Evolutionary conservation across 2,329 filamentous ascomycete species (phyloP), one percentile per base, ranked within the genome.

Genomic region (Acephala macrosclerotiorum): DNA sequence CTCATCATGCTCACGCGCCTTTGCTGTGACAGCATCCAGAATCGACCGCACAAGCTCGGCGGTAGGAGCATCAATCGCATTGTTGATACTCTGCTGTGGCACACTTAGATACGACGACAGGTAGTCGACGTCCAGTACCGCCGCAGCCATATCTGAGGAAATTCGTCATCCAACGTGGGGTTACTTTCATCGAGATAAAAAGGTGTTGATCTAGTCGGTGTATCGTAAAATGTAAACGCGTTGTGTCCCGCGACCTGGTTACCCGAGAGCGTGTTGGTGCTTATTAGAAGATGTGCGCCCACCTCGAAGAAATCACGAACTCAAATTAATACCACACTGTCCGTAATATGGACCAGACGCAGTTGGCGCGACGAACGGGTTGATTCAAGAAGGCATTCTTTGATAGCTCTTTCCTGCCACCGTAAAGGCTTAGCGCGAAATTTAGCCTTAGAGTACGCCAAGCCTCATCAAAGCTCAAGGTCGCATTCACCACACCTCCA

Each of bases 1-100:
- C 45, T 89, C 86, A 76, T 97, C 93, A 73, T 88, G 90, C 74
- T 97, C 93, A 73, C 90, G 91, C 40, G 92, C 93, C 78, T 96
- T 97, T 35, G 83, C 81, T 26, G 90, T 86, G 61, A 98, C 87
- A 29, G 91, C 90, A 68, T 87, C 84, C 47, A 99, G 85, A 60
- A 99, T 84, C 49, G 87, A 83, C 65, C 87, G 85, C 70, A 97
- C 91, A 29, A 97, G 87, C 14, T 96, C 93, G 68, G 85, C 82
- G 3, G 94, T 97, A 58, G 92, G 92, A 45, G 86, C 83, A 65
- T 89, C 87, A 47, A 89, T 82, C 72, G 89, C 79, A 26, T 85
- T 83, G 57, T 84, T 81, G 58, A 95, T 77, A 29, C 85, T 87
- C 22, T 84, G 81, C 79, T 92, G 85, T 33, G 90, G 85, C 77